Base-by-base conservation (phyloP, 176 grass and related monocot species). In the Eleusine indica region DNA sequence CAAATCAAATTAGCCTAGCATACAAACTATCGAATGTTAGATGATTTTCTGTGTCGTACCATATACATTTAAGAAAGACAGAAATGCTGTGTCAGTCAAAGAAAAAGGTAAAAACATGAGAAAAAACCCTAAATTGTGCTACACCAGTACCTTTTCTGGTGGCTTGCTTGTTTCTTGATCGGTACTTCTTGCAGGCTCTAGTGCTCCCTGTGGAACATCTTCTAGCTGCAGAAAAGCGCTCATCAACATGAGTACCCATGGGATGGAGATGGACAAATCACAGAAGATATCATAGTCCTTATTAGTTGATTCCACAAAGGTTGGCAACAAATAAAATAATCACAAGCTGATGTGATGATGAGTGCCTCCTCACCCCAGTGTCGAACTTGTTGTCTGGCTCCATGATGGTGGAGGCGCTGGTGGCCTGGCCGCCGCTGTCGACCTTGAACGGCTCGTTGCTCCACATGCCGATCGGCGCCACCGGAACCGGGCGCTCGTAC, bases 81-180 rank as follows among this genome's bases (percentile, higher is more conserved):
- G 46, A 29, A 38, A 61, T 6, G 22, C 3, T 25, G 47, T 73
- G 47, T 7, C 47, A 73, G 15, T 77, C 29, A 12, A 28, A 69
- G 18, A 8, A 12, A 11, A 69, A 25, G 17, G n/a, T 3, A 40
- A 39, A 13, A 47, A 21, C 35, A 39, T 0, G 19, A 16, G 38
- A 66, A 22, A 74, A 47, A 46, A 37, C 30, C 16, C 54, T 80
- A 25, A 42, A 43, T 18, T 28, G 39, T 81, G 4, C n/a, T 8
- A 7, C 7, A 44, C 1, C 6, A 9, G 42, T 44, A 94, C 94
- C 94, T 93, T 93, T 0, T 93, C 89, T 18, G 78, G 56, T 3
- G 84, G 84, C 49, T n/a, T 96, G 80, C 86, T 96, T 12, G 91
- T 76, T 80, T 89, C 94, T 58, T 93, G 86, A 42, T 96, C 94